phyloP scores from a whole-genome alignment of 805 yeast genomes.

The Ogataea salicorniae region DNA sequence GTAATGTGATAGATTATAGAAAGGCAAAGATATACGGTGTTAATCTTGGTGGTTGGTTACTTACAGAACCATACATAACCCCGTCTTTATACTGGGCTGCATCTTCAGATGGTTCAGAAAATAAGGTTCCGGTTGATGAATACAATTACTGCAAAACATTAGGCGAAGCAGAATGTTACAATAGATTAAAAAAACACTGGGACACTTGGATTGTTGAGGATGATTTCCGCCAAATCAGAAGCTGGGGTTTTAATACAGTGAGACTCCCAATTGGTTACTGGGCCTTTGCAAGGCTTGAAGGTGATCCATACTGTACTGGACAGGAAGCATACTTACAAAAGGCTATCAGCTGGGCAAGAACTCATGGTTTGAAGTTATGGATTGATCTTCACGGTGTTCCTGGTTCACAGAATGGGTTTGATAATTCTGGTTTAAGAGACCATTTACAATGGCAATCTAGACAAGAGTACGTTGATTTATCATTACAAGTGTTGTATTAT shows the following conservation, averaged over 20 bases:
- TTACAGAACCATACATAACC: conserved; percentile 65
- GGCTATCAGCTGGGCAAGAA: conserved; percentile 64
- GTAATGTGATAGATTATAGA: conserved; percentile 15
- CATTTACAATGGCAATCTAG: conserved; percentile 37
- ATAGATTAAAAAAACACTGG: conserved; percentile 49
- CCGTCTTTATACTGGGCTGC: conserved; percentile 50
- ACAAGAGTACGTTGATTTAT: conserved; percentile 39
- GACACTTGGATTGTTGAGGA: conserved; percentile 50
- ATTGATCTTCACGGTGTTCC: conserved; percentile 79
- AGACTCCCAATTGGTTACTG: conserved; percentile 78
- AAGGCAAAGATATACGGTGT: conserved; percentile 37
- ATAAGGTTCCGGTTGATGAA: conserved; percentile 54
- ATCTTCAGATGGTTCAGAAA: conserved; percentile 24
- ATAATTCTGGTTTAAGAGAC: conserved; percentile 67
- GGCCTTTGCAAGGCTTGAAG: conserved; percentile 52
- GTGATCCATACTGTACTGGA: conserved; percentile 63
- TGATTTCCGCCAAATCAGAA: conserved; percentile 48
- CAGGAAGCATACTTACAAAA: conserved; percentile 59
- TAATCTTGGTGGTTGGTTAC: conserved; percentile 68
- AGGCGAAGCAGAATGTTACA: conserved; percentile 42
- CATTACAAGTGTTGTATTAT: conserved; percentile 44
- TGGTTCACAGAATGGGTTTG: conserved; percentile 84
- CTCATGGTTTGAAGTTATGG: conserved; percentile 59
- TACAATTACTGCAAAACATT: conserved; percentile 45
- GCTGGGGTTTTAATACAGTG: conserved; percentile 61